These are phyloP conservation scores for Curvularia lunata DNA, from an alignment of 2,329 filamentous ascomycete genomes.

Conservation along the genomic window DNA sequence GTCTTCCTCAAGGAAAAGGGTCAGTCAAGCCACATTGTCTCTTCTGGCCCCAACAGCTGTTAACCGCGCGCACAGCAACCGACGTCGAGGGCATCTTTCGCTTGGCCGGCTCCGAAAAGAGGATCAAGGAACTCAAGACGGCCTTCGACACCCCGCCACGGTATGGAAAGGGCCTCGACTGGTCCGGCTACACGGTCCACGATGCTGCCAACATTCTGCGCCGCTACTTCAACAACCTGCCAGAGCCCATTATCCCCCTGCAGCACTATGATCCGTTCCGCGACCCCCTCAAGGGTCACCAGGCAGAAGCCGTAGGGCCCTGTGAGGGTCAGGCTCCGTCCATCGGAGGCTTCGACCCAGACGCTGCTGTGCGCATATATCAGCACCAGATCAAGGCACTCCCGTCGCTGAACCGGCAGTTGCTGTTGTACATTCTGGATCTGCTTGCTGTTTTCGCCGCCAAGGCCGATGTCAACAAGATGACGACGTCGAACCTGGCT, in stretches of 20 bases:
- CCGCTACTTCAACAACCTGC: conserved; percentile 93
- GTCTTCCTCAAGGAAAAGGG: conserved; percentile 98
- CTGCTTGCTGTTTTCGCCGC: conserved; percentile 95
- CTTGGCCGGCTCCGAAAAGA: conserved; percentile 92
- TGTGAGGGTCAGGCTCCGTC: conserved; percentile 69
- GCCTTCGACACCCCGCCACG: conserved; percentile 87
- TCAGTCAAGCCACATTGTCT: conserved; percentile 49
- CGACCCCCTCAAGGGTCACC: conserved; percentile 74
- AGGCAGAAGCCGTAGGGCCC: conserved; percentile 73
- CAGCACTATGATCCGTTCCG: conserved; percentile 93
- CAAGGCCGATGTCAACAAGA: conserved; percentile 94
- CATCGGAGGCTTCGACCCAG: conserved; percentile 74
- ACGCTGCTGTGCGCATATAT: conserved; percentile 79
- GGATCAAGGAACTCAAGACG: conserved; percentile 93
- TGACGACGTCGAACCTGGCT: conserved; percentile 92
- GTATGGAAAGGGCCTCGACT: conserved; percentile 95
- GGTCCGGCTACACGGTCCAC: conserved; percentile 97
- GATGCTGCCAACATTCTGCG: conserved; percentile 96
- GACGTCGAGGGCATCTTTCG: conserved; percentile 96
- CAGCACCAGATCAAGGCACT: conserved; percentile 91
- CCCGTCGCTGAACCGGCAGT: conserved; percentile 88
- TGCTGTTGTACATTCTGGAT: conserved; percentile 94
- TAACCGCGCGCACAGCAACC: conserved; percentile 68
- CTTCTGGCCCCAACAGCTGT: conserved; percentile 20
- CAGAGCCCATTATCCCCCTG: conserved; percentile 93